Evolutionary conservation across 2,329 filamentous ascomycete genomes (phyloP).

Genomic region (Hysterium pulicare): DNA sequence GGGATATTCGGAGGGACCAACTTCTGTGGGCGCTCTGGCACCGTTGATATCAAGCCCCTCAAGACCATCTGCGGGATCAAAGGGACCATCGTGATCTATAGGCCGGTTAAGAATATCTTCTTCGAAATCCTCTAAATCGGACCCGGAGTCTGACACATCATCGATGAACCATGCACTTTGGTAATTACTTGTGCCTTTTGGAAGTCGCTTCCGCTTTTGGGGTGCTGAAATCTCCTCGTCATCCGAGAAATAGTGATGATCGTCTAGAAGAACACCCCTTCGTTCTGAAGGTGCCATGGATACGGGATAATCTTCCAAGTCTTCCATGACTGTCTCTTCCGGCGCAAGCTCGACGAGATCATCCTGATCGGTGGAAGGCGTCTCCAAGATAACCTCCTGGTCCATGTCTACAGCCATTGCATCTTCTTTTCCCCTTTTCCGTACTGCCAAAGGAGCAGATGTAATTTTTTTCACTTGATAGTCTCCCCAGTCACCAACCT

Average conservation of each 20-base stretch:
- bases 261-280: slow-evolving; percentile 89
- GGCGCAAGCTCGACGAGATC: slow-evolving; percentile 80
- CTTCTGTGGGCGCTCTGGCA: slow-evolving; percentile 68
- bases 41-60: slow-evolving; percentile 58
- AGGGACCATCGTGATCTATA: slow-evolving; percentile 48
- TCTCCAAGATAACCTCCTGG: slow-evolving; percentile 58
- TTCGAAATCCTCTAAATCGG: slow-evolving; percentile 63
- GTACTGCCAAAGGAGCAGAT: slow-evolving; percentile 64
- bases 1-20: slow-evolving; percentile 81
- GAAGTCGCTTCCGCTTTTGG: slow-evolving; percentile 67
- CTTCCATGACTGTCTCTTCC: slow-evolving; percentile 77
- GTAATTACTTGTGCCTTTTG: slow-evolving; percentile 88
- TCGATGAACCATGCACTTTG: slow-evolving; percentile 92
- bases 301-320: slow-evolving; percentile 51
- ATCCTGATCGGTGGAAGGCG: slow-evolving; percentile 75
- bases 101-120: slow-evolving; percentile 60
- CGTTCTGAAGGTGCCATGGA: slow-evolving; percentile 48
- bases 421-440: slow-evolving; percentile 58
- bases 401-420: slow-evolving; percentile 66
- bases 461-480: slow-evolving; percentile 90
- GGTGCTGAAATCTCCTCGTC: slow-evolving; percentile 64
- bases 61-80: slow-evolving; percentile 75
- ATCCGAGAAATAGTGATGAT: slow-evolving; percentile 97
- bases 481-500: slow-evolving; percentile 90
- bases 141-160: slow-evolving; percentile 78